These are phyloP conservation scores for Filosporella fistucella DNA, from an alignment of 495 filamentous ascomycete genomes.

Conservation along the genomic window DNA sequence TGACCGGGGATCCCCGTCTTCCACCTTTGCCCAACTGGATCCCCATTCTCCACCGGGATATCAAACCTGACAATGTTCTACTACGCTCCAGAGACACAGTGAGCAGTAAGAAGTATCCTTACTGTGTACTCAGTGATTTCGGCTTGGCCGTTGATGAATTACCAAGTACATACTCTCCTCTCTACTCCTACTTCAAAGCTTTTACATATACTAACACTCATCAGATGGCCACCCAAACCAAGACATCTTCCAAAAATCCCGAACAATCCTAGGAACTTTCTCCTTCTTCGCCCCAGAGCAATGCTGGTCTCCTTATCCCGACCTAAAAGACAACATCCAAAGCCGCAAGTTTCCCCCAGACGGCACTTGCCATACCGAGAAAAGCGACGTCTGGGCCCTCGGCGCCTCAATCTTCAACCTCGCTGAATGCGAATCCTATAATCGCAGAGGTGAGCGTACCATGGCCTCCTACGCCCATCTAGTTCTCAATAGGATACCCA, in stretches of 20 bases:
- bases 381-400: slow-evolving; percentile 24
- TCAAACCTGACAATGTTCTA: slow-evolving; percentile 31
- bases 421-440: too few species aligned
- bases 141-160: slow-evolving; percentile 24
- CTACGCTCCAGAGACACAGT: slow-evolving; percentile 14
- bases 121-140: slow-evolving; percentile 29
- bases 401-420: slow-evolving; percentile 16
- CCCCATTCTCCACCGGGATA: slow-evolving; percentile 25
- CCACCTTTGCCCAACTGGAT: slow-evolving; percentile 9
- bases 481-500: too few species aligned
- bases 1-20: not conserved
- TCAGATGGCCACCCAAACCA: slow-evolving; percentile 4
- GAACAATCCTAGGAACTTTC: slow-evolving; percentile 4
- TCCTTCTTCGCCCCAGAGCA: slow-evolving; percentile 20
- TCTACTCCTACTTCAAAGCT: too few species aligned
- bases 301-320: slow-evolving; percentile 11
- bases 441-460: too few species aligned
- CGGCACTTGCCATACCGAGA: slow-evolving; percentile 8
- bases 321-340: not conserved
- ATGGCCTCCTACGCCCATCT: too few species aligned
- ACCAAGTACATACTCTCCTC: too few species aligned
- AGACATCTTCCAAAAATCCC: not conserved
- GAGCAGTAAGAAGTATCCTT: slow-evolving; percentile 16
- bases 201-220: too few species aligned
- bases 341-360: slow-evolving; percentile 9